Conservation (phyloP, 2,329 filamentous ascomycete species). For the Fusarium austroafricanum region DNA sequence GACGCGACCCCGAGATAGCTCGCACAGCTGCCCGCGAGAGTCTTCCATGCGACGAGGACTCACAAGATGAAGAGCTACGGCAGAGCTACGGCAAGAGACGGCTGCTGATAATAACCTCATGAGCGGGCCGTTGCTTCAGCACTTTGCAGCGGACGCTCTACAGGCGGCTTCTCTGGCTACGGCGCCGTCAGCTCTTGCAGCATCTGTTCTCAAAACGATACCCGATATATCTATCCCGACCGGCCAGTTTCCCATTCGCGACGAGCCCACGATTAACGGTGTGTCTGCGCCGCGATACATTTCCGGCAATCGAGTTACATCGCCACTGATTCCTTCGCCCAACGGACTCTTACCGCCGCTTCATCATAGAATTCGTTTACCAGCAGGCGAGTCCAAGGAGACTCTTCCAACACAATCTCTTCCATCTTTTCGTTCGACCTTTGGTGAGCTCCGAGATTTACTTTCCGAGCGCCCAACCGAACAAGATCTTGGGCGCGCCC, state of each 20-base stretch:
- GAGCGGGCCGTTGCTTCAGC: constrained; percentile 44
- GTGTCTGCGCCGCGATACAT: constrained; percentile 20
- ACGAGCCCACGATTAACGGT: constrained; percentile 43
- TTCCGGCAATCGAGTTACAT: constrained; percentile 27
- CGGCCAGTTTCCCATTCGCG: constrained; percentile 50
- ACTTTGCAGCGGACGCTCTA: constrained; percentile 50
- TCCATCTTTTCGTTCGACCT: constrained; percentile 54
- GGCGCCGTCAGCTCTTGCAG: constrained; percentile 13
- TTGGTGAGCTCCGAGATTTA: constrained; percentile 52
- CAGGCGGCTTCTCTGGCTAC: constrained; percentile 41
- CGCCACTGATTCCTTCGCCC: constrained; percentile 40
- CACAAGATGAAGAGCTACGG: constrained; percentile 41
- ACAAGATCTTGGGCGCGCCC: constrained; percentile 45
- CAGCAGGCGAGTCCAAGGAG: constrained; percentile 50
- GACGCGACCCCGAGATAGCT: constrained; percentile 74
- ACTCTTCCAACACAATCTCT: constrained; percentile 54
- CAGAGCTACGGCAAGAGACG: constrained; percentile 26
- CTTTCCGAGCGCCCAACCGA: constrained; percentile 49
- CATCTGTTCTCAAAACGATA: constrained; percentile 35
- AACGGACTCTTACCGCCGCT: constrained; percentile 53
- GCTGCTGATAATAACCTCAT: constrained; percentile 30
- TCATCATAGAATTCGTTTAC: constrained; percentile 53
- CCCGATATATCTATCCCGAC: constrained; percentile 48
- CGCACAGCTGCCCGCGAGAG: constrained; percentile 64
- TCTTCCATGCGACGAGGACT: constrained; percentile 59